phyloP scores from a whole-genome alignment of 129 eudicot genomes.

The Ambrosia trifida region DNA sequence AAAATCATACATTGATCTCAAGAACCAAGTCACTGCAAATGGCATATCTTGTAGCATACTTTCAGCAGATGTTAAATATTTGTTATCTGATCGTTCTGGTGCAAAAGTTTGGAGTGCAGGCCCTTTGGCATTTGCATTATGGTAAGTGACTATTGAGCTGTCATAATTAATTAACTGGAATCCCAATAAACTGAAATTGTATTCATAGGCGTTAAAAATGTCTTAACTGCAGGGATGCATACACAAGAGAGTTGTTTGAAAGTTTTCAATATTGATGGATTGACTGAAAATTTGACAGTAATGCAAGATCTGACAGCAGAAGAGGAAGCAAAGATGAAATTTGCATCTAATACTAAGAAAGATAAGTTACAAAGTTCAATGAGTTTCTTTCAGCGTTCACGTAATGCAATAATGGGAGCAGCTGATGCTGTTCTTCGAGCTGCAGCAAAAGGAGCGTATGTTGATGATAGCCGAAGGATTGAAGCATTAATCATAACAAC shows the following conservation, averaged over 20 bases:
- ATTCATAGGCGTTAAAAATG: conserved; percentile 9
- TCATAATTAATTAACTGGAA: background rate
- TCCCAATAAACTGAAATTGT: background rate
- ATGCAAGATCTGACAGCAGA: conserved; percentile 57
- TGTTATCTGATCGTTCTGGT: conserved; percentile 71
- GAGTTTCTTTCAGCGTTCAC: conserved; percentile 89
- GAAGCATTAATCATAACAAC: conserved; percentile 60
- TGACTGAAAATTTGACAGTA: conserved; percentile 66
- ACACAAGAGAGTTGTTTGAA: conserved; percentile 77
- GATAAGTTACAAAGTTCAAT: conserved; percentile 66
- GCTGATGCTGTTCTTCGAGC: conserved; percentile 98
- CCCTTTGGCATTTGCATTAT: conserved; percentile 68
- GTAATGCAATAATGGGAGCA: conserved; percentile 93
- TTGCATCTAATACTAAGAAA: conserved; percentile 53
- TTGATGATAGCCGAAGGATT: conserved; percentile 74
- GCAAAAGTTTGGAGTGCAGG: conserved; percentile 93
- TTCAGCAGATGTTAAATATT: conserved; percentile 71
- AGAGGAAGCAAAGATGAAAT: conserved; percentile 74
- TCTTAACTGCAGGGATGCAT: conserved; percentile 76
- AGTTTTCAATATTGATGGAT: conserved; percentile 84
- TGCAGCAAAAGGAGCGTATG: conserved; percentile 78
- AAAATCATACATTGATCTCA: conserved; percentile 83
- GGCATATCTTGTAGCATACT: conserved; percentile 75
- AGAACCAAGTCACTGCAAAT: conserved; percentile 58
- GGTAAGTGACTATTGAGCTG: conserved; percentile 50